Evolutionary conservation across 2,329 filamentous ascomycete genomes (phyloP).

Genomic region (Aspergillus sp.): DNA sequence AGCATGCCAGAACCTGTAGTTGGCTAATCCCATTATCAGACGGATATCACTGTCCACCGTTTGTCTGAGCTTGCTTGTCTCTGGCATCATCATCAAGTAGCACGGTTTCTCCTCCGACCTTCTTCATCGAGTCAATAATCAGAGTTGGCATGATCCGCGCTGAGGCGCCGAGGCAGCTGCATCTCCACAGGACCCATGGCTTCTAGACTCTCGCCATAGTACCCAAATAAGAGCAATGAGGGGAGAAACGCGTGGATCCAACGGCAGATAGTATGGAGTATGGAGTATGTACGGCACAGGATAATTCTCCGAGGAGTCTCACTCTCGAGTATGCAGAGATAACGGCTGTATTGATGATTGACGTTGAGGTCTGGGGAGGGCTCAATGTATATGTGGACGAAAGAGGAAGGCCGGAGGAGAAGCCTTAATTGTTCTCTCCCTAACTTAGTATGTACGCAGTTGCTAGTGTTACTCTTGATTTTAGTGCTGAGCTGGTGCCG

Average conservation of each 20-base stretch:
- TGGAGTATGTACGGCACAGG: not conserved
- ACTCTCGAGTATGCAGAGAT: not conserved
- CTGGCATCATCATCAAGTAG: not conserved
- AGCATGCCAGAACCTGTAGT: not conserved
- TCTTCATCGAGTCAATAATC: constrained; percentile 13
- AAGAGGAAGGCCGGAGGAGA: constrained; percentile 31
- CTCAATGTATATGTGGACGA: constrained; percentile 5
- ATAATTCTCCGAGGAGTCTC: not conserved
- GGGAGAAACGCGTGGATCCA: constrained; percentile 6
- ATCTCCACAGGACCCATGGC: not conserved
- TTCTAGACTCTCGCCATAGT: not conserved
- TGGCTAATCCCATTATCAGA: not conserved
- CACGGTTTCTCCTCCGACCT: constrained; percentile 16
- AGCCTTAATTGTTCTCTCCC: not conserved
- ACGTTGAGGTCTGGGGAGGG: not conserved
- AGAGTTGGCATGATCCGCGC: constrained; percentile 1
- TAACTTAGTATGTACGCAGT: too few species aligned
- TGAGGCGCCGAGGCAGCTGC: not conserved
- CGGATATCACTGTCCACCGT: not conserved
- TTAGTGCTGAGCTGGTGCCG: not conserved
- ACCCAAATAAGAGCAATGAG: constrained; percentile 15
- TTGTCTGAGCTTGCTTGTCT: not conserved
- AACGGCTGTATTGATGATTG: not conserved
- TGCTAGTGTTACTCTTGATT: too few species aligned
- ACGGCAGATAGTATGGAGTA: not conserved